These are phyloP conservation scores for Starmerella geochares DNA, from an alignment of 805 yeast species.

Conservation along the genomic window DNA sequence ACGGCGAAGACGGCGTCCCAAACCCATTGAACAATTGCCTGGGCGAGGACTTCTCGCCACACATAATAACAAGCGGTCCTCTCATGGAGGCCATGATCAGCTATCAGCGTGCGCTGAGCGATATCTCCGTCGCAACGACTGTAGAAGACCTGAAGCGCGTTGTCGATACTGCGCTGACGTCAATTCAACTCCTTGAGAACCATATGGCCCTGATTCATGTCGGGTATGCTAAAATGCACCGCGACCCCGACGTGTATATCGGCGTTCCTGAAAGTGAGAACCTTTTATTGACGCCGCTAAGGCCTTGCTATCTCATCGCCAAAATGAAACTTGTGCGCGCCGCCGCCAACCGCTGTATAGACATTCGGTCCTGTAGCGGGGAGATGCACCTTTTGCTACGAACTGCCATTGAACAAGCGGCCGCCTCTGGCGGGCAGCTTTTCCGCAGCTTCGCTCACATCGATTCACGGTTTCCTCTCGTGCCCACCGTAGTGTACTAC, in stretches of 20 bases:
- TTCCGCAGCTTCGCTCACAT: conserved; percentile 16
- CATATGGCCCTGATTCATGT: conserved; percentile 4
- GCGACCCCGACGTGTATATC: background rate
- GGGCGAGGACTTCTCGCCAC: conserved; percentile 2
- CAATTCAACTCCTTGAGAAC: conserved; percentile 5
- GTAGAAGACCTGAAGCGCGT: conserved; percentile 10
- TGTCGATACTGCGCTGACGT: conserved; percentile 6
- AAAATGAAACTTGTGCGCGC: conserved; percentile 10
- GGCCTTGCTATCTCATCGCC: conserved; percentile 9
- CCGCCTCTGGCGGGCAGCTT: conserved; percentile 16
- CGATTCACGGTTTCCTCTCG: conserved; percentile 7
- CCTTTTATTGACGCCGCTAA: conserved; percentile 9
- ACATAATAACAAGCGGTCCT: conserved; percentile 5
- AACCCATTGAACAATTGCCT: background rate
- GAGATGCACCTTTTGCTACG: background rate
- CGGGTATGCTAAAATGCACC: conserved; percentile 6
- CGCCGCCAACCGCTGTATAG: conserved; percentile 13
- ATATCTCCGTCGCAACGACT: conserved; percentile 1
- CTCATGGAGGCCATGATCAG: conserved; percentile 12
- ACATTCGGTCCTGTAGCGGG: background rate
- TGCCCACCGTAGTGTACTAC: conserved; percentile 16
- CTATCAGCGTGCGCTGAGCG: conserved; percentile 4
- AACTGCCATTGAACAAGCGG: conserved; percentile 7
- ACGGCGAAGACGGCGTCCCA: background rate
- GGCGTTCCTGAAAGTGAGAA: conserved; percentile 10